Evolutionary conservation across 2,329 filamentous ascomycete genomes (phyloP), one percentile per base, ranked within the genome.

Genomic region (Clarireedia hainanense): DNA sequence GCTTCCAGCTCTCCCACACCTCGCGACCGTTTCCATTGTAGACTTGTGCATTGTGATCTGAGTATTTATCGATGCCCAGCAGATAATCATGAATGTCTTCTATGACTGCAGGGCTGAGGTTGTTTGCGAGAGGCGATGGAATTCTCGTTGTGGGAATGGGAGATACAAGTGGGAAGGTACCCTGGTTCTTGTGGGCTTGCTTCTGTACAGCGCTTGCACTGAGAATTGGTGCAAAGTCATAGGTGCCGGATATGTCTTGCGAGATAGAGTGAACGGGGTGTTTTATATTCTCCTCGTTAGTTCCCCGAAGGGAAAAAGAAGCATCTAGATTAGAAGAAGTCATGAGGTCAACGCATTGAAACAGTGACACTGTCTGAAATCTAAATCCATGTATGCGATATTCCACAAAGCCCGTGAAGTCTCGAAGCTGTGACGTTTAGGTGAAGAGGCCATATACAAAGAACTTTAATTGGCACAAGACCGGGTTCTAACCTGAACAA

Each of bases 1-100:
- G 59, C 46, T 66, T 68, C 66, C 65, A 68, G 24, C 53, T 59
- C 34, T 51, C 42, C 65, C 65, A 68, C 6, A 66, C 52, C 37
- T 67, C 65, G 3, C 42, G 34, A 5, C 65, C 60, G 20, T 60
- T 52, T 0, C 52, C 52, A n/a, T 23, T 14, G 20, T 36, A 40
- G 3, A 43, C 20, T 7, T 6, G 20, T 9, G 5, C 2, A 6
- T 50, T 42, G 2, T 34, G 39, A 12, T 17, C n/a, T 2, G 17
- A 10, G 34, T 56, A 56, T 14, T 27, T 37, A 1, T 47, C 53
- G 2, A 10, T 7, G 1, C 40, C 40, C 27, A 56, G 53, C 1
- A 56, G n/a, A 17, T 46, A 52, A 10, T 56, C 48, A 0, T 42
- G 53, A 2, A 65, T 14, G 4, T 57, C 50, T 9, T 55, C 34